These are phyloP conservation scores for Vitis rotundifolia DNA, from an alignment of 164 flowering plant species.

Conservation along the genomic window DNA sequence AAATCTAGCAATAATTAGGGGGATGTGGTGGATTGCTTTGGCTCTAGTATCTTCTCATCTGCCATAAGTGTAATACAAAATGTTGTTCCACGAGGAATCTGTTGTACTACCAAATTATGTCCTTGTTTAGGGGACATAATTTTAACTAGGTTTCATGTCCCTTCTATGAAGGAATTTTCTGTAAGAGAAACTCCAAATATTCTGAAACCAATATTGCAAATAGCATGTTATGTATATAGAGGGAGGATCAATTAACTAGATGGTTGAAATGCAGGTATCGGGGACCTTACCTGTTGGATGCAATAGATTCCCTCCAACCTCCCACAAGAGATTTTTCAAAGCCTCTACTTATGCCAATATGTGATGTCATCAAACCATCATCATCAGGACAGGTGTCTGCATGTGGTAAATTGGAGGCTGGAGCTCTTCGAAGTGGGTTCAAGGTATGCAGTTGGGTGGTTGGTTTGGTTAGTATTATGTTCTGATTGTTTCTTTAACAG, in stretches of 20 bases:
- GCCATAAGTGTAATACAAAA: too few species aligned
- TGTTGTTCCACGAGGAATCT: too few species aligned
- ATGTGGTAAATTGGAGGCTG: constrained; percentile 89
- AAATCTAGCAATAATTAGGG: too few species aligned
- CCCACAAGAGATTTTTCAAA: constrained; percentile 76
- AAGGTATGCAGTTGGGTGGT: constrained; percentile 48
- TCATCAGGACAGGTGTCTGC: constrained; percentile 70
- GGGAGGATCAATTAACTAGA: not conserved
- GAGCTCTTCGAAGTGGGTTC: constrained; percentile 78
- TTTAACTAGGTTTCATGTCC: too few species aligned
- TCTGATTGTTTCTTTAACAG: not conserved
- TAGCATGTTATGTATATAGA: too few species aligned
- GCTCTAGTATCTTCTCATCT: too few species aligned
- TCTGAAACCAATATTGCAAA: too few species aligned
- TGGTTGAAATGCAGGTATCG: constrained; percentile 62
- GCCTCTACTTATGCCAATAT: constrained; percentile 90
- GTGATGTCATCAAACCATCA: constrained; percentile 72
- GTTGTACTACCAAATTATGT: too few species aligned
- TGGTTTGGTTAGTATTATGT: not conserved
- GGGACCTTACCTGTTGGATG: constrained; percentile 77
- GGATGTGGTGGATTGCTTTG: too few species aligned
- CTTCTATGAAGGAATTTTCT: too few species aligned
- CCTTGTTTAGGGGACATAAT: too few species aligned
- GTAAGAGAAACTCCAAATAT: too few species aligned
- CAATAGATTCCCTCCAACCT: constrained; percentile 76